Base-by-base conservation (phyloP, 768 basidiomycete species). In the Baorangia bicolor region DNA sequence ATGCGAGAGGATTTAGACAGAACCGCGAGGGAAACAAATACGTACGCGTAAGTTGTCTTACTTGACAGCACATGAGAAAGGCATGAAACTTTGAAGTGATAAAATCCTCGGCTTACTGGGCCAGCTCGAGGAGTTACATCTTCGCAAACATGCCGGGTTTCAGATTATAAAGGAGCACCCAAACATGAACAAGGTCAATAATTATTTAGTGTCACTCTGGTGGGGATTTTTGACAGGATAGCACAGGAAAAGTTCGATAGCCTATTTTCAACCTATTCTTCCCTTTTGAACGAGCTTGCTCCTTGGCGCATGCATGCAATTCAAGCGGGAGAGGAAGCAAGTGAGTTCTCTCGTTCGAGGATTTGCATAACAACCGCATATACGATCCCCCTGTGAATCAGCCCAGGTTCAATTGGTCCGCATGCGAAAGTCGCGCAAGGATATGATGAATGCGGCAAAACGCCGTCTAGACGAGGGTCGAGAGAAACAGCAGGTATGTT, bases 401-500 rank as follows among this genome's bases (percentile, higher is more conserved):
- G 77, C 69, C 23, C 67, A 72, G 62, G 37, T 52, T 11, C 76
- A 76, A 27, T 55, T 64, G 14, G 42, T 43, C 18, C 75, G 59
- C 18, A 72, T 71, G 56, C 69, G 66, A 30, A 67, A 62, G 31
- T 76, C 73, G 5, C 71, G 77, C 46, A 66, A 64, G 50, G 62
- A 66, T 20, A 57, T 76, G 8, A 64, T 77, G 56, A 64, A 65
- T 47, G 60, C 63, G 38, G 71, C 73, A 31, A 72, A 72, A 53
- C 52, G 55, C 4, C 66, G 61, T 28, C 68, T 75, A 4, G 73
- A 77, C 21, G 71, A 77, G 40, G 68, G 68, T 28, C 60, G 75
- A 43, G 77, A 78, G 55, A 69, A 66, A 28, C 77, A 77, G 49
- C 69, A 71, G 64, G 77, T 74, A 42, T 45, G 48, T 31, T 21